A percentile compares a stretch with the other conserved stretches of the same genome.
These are phyloP conservation scores for Mycena venus DNA, from an alignment of 768 basidiomycete species.

Conservation along the genomic window DNA sequence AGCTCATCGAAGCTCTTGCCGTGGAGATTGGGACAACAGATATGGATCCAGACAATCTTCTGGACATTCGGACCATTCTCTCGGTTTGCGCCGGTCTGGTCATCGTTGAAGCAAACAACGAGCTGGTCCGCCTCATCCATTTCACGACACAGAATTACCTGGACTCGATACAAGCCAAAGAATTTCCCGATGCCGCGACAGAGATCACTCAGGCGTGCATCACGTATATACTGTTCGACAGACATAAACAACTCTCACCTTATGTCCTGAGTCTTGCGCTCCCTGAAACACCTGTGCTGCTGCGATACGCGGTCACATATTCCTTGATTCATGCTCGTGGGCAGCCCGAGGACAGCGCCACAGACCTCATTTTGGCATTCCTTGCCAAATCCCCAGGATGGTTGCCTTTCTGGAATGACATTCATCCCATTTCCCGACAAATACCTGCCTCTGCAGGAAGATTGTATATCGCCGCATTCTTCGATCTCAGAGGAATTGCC, in stretches of 20 bases:
- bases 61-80: neutral
- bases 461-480: neutral
- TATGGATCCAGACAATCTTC: neutral
- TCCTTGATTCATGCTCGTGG: neutral
- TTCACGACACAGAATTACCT: neutral
- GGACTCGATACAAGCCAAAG: neutral
- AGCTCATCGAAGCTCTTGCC: neutral
- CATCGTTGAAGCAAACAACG: neutral
- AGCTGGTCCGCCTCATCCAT: neutral
- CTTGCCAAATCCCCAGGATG: neutral
- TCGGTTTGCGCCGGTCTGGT: slow-evolving; percentile 4
- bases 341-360: neutral
- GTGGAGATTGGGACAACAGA: neutral
- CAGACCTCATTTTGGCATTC: neutral
- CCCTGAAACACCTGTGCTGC: too few species aligned
- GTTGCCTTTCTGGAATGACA: neutral
- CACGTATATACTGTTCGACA: too few species aligned
- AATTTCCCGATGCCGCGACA: neutral
- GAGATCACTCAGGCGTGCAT: neutral
- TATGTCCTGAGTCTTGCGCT: neutral
- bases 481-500: neutral
- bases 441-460: neutral
- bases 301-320: neutral
- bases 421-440: too few species aligned
- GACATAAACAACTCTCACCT: too few species aligned